Conservation (phyloP, 2,329 filamentous ascomycete species). For the Septoria petroselini region DNA sequence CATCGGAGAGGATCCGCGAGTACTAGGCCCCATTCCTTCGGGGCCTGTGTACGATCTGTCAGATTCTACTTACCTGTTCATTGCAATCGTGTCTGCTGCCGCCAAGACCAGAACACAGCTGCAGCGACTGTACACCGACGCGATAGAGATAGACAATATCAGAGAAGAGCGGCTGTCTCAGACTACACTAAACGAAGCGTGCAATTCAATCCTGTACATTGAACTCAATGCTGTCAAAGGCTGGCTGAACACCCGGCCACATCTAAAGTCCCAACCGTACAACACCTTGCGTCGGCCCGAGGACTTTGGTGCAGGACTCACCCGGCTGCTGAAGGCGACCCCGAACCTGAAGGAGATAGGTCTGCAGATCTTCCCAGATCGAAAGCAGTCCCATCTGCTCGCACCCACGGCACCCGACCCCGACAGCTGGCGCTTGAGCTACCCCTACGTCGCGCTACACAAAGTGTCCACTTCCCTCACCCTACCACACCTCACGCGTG, state of each 20-base stretch:
- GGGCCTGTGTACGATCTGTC: constrained; percentile 25
- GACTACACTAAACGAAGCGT: constrained; percentile 24
- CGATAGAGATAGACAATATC: constrained; percentile 35
- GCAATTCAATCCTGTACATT: constrained; percentile 30
- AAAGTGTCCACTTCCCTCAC: constrained; percentile 17
- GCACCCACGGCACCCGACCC: constrained; percentile 23
- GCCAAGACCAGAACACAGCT: constrained; percentile 20
- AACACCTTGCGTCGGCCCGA: constrained; percentile 9
- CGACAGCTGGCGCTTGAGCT: constrained; percentile 26
- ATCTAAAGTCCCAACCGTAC: constrained; percentile 11
- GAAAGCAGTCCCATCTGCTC: constrained; percentile 25
- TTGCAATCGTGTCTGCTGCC: constrained; percentile 28
- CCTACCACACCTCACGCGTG: constrained; percentile 26
- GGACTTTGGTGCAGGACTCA: constrained; percentile 25
- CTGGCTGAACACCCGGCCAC: constrained; percentile 17
- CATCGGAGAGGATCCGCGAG: constrained; percentile 33
- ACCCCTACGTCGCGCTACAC: constrained; percentile 26
- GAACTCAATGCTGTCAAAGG: constrained; percentile 33
- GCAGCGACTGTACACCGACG: constrained; percentile 36
- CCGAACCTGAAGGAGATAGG: constrained; percentile 30
- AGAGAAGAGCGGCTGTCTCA: constrained; percentile 18
- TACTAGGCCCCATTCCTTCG: constrained; percentile 29
- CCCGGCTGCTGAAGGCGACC: constrained; percentile 26
- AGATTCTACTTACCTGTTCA: constrained; percentile 30
- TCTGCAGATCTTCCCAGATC: constrained; percentile 31